Percentiles rank a stretch among this genome's conserved stretches.
These are phyloP conservation scores for Chaetothyriales sp. DNA, from an alignment of 2,329 filamentous ascomycete species.

Conservation along the genomic window DNA sequence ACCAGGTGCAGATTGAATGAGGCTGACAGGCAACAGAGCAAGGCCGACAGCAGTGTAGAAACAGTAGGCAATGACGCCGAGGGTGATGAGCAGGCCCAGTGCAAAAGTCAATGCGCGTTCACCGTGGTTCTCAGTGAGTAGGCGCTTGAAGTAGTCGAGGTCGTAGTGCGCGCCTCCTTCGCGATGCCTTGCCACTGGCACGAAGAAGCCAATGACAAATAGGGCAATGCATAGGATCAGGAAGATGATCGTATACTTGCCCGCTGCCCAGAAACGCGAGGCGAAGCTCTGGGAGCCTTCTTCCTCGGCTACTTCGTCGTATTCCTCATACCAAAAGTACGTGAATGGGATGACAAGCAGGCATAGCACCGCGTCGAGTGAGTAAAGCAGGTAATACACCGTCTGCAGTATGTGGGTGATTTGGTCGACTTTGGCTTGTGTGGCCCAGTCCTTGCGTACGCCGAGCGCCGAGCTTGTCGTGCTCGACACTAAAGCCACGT, in stretches of 20 bases:
- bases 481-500: conserved; percentile 85
- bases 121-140: conserved; percentile 69
- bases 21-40: conserved; percentile 72
- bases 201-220: conserved; percentile 88
- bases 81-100: conserved; percentile 71
- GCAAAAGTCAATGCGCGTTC: conserved; percentile 87
- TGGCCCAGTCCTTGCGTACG: conserved; percentile 88
- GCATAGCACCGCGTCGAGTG: conserved; percentile 78
- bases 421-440: conserved; percentile 59
- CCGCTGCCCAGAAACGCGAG: conserved; percentile 63
- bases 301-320: conserved; percentile 78
- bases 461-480: conserved; percentile 65
- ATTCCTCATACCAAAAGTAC: conserved; percentile 98
- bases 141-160: conserved; percentile 78
- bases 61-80: conserved; percentile 75
- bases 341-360: conserved; percentile 83
- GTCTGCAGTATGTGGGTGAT: conserved; percentile 72
- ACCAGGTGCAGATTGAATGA: conserved; percentile 83
- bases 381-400: conserved; percentile 88
- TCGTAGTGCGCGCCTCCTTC: conserved; percentile 57
- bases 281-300: conserved; percentile 59
- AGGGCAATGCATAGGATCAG: conserved; percentile 59
- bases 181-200: conserved; percentile 60
- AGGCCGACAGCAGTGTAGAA: conserved; percentile 82
- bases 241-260: conserved; percentile 84